Base-by-base conservation (phyloP, 495 filamentous ascomycete genomes). In the Echria macrotheca region DNA sequence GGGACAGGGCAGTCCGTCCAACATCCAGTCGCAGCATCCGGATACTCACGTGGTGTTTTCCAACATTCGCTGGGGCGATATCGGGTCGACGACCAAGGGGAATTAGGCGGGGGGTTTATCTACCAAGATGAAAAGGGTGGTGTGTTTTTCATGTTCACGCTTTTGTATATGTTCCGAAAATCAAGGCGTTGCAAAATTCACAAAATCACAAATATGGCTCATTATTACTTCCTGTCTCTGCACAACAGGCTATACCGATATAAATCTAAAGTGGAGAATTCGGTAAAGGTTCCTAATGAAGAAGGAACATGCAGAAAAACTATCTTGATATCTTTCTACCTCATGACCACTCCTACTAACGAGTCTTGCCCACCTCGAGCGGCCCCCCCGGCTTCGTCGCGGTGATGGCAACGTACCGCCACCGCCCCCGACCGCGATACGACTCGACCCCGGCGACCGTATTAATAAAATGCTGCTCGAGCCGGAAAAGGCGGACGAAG, bases 61-160 rank as follows among this genome's bases (percentile, higher is more conserved):
- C 43, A 82, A 84, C 63, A 77, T 85, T 64, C 77, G 74, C 60
- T 77, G 83, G 66, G 83, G 83, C 10, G 78, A 82, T 18, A 79
- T 86, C 45, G 78, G 69, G 11, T 78, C 75, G 17, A 82, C 79
- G 1, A 45, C 40, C 28, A 31, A 31, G 28, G n/a, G n/a, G n/a
- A n/a, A n/a, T n/a, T n/a, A n/a, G n/a, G n/a, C n/a, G n/a, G n/a
- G n/a, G n/a, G n/a, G n/a, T n/a, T n/a, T n/a, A n/a, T n/a, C n/a
- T n/a, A n/a, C n/a, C n/a, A n/a, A n/a, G n/a, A n/a, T n/a, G n/a
- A n/a, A n/a, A n/a, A n/a, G n/a, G n/a, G n/a, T n/a, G n/a, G n/a
- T n/a, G n/a, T n/a, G n/a, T n/a, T n/a, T n/a, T n/a, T n/a, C n/a
- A n/a, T n/a, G n/a, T n/a, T n/a, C n/a, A n/a, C n/a, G n/a, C n/a